phyloP scores from a whole-genome alignment of 768 basidiomycete genomes.

The Xerocomus potaroensis region DNA sequence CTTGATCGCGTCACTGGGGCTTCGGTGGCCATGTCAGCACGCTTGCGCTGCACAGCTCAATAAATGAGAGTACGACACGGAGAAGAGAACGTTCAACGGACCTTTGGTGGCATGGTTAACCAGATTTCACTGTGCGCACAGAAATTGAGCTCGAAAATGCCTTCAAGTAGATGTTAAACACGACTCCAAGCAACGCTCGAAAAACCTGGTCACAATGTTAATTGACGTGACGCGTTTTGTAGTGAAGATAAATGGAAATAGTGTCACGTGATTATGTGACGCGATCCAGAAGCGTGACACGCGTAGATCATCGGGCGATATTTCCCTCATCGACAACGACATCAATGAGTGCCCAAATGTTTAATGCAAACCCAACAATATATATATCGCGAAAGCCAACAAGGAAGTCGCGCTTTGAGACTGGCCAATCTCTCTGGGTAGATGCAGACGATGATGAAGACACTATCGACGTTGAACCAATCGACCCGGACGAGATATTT shows the following conservation, averaged over 20 bases:
- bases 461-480: conserved; percentile 50
- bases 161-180: not conserved
- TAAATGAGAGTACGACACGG: conserved; percentile 9
- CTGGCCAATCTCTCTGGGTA: conserved; percentile 59
- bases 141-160: not conserved
- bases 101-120: conserved; percentile 37
- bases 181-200: not conserved
- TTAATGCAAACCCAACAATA: conserved; percentile 90
- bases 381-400: conserved; percentile 50
- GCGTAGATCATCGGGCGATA: too few species aligned
- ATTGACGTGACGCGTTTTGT: conserved; percentile 26
- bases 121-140: not conserved
- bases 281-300: conserved; percentile 12
- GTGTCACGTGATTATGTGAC: conserved; percentile 23
- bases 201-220: not conserved
- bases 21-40: conserved; percentile 32
- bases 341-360: conserved; percentile 54
- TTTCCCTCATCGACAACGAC: not conserved
- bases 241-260: conserved; percentile 2
- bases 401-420: conserved; percentile 38
- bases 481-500: conserved; percentile 91
- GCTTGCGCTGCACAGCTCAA: conserved; percentile 49
- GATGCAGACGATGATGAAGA: conserved; percentile 42
- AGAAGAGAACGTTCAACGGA: conserved; percentile 11
- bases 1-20: conserved; percentile 41